Conservation (phyloP, 306 rosid species). For the Malus domestica region ASM211411v1 NC_041791.1:31083001-31083500, state of each 20-base stretch:
- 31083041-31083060: constrained; percentile 99
- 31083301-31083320: too few species aligned
- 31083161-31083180: neutral
- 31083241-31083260: neutral
- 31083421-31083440: constrained; percentile 89
- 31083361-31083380: constrained; percentile 63
- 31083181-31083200: neutral
- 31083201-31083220: neutral
- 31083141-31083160: constrained; percentile 75
- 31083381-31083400: constrained; percentile 80
- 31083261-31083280: neutral
- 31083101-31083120: constrained; percentile 97
- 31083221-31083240: neutral
- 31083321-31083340: too few species aligned
- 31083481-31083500: constrained; percentile 82
- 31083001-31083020: neutral
- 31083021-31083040: constrained; percentile 62
- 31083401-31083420: constrained; percentile 94
- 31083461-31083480: constrained; percentile 91
- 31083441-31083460: constrained; percentile 96
- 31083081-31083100: constrained; percentile 89
- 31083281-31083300: too few species aligned
- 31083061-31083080: constrained; percentile 74
- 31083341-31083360: too few species aligned
- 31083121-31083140: constrained; percentile 87